Evolutionary conservation across 2,329 filamentous ascomycete genomes (phyloP), one percentile per base, ranked within the genome.

Genomic region (Ophiostoma ips): DNA sequence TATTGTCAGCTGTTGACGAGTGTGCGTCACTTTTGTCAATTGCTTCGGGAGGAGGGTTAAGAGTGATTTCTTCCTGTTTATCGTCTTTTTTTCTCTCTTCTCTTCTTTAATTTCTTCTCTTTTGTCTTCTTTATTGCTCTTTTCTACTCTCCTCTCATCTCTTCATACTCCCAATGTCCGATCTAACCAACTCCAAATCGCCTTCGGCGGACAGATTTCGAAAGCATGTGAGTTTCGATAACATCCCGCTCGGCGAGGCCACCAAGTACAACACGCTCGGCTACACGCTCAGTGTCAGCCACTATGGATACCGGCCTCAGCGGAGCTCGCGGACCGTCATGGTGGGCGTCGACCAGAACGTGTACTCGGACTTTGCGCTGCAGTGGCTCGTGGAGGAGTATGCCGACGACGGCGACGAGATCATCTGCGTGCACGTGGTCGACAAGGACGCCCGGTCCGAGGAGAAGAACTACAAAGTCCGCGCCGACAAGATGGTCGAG

Each of bases 331-430:
- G 89, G 49, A 94, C 87, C 9, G 94, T 95, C 59, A 80, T 95
- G 62, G 90, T 89, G 55, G 89, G 89, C 18, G 84, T 89, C 16
- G 89, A 95, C 65, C 85, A 90, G 60, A 88, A 95, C 58, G 78
- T 87, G 52, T 95, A 95, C 65, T 94, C 87, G 7, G 86, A 94
- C 55, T 92, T 90, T 65, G 89, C 89, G 15, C 71, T 95, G 16
- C 86, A 94, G 64, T 95, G 88, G 88, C 73, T 95, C 47, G 77
- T 95, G 36, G 87, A 94, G 59, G 87, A 94, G 66, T 73, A 95
- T 50, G 87, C 95, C 37, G 88, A 95, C 59, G 89, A 95, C 60
- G 88, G 89, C 16, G 89, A 95, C 62, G 87, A 95, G 65, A 83
- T 95, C 51, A 84, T 95, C 9, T 95, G 89, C 65, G 76, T 95